Conservation (phyloP, 805 yeast genomes). For the Wickerhamiella bombiphila region DNA sequence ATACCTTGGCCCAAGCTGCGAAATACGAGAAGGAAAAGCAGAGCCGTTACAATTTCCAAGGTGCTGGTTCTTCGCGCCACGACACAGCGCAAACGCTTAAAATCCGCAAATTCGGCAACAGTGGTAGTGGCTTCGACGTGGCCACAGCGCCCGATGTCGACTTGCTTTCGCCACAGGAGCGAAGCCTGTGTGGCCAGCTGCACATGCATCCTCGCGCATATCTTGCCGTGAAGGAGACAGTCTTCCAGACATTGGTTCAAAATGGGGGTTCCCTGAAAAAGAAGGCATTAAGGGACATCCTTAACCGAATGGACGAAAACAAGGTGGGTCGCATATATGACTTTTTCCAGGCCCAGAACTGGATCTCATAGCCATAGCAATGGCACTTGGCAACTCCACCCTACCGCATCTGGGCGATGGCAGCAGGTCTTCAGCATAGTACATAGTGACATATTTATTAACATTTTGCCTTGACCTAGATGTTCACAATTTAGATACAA, state of each 20-base stretch:
- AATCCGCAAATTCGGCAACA: conserved; percentile 20
- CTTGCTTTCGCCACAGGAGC: conserved; percentile 75
- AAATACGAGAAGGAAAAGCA: conserved; percentile 82
- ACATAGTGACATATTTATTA: conserved; percentile 3
- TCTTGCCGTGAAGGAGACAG: conserved; percentile 75
- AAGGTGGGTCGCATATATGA: conserved; percentile 84
- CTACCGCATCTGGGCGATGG: no score
- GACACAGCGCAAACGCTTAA: conserved; percentile 17
- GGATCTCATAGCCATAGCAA: no score
- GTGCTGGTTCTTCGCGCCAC: conserved; percentile 10
- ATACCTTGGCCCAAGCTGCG: conserved; percentile 65
- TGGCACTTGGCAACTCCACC: no score
- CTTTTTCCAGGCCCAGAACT: conserved; percentile 81
- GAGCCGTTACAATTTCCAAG: conserved; percentile 39
- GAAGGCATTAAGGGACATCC: conserved; percentile 61
- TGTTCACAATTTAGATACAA: conserved; percentile 11
- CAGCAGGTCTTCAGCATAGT: no score
- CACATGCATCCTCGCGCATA: conserved; percentile 88
- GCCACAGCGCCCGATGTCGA: conserved; percentile 67
- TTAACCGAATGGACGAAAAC: conserved; percentile 68
- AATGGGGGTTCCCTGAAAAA: conserved; percentile 74
- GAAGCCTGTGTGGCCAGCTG: conserved; percentile 64
- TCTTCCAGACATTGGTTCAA: conserved; percentile 74
- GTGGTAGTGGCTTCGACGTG: conserved; percentile 25
- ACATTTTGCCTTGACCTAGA: background rate